Conservation (phyloP, 2,329 filamentous ascomycete species). For the Pseudogymnoascus pannorum region DNA sequence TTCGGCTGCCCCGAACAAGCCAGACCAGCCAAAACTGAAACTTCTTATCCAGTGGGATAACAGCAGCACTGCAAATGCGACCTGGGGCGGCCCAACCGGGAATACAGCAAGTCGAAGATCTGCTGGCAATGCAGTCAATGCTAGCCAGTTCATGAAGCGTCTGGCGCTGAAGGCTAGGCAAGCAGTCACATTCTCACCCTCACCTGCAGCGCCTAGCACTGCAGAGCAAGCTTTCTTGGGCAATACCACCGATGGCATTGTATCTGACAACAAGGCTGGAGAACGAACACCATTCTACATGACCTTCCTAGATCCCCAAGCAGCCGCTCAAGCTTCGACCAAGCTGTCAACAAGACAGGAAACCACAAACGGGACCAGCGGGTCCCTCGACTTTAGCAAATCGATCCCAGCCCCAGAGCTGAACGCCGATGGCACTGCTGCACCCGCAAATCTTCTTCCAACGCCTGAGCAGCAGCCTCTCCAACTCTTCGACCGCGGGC, state of each 20-base stretch:
- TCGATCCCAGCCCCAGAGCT: conserved; percentile 57
- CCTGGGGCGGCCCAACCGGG: conserved; percentile 33
- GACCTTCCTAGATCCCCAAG: conserved; percentile 48
- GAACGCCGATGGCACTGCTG: conserved; percentile 63
- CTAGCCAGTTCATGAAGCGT: conserved; percentile 26
- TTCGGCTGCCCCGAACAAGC: conserved; percentile 52
- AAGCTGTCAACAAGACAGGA: background rate
- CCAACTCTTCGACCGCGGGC: conserved; percentile 75
- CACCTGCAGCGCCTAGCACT: conserved; percentile 37
- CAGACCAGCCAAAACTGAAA: conserved; percentile 69
- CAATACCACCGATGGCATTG: conserved; percentile 72
- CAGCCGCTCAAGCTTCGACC: conserved; percentile 11
- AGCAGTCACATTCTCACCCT: conserved; percentile 35
- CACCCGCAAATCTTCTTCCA: conserved; percentile 65
- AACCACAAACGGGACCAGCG: background rate
- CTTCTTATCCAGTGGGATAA: conserved; percentile 71
- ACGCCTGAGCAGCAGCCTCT: conserved; percentile 68
- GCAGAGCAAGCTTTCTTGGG: conserved; percentile 75
- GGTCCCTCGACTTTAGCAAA: conserved; percentile 37
- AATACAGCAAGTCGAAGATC: conserved; percentile 20
- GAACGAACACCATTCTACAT: conserved; percentile 88
- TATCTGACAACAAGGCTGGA: conserved; percentile 61
- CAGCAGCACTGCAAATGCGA: conserved; percentile 38
- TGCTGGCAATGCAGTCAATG: conserved; percentile 27
- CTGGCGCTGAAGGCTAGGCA: conserved; percentile 27